These are phyloP conservation scores for Nemania diffusa DNA, from an alignment of 2,329 filamentous ascomycete species.

Conservation along the genomic window DNA sequence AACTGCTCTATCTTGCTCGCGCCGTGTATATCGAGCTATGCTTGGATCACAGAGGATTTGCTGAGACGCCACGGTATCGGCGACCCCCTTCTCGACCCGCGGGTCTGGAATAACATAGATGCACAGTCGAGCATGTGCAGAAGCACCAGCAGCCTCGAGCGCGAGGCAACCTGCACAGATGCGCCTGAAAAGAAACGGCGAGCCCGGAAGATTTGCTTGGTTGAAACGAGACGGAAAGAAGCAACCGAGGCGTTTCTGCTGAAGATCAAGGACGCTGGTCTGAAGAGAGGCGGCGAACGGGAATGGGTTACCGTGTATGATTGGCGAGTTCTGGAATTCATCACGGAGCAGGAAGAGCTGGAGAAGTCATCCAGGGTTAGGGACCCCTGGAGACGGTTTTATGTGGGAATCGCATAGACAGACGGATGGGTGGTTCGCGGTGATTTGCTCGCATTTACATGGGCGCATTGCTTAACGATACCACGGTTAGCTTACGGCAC, in stretches of 20 bases:
- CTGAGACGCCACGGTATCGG: conserved; percentile 56
- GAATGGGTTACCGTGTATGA: conserved; percentile 58
- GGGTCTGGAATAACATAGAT: conserved; percentile 48
- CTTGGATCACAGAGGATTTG: conserved; percentile 53
- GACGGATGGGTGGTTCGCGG: conserved; percentile 1
- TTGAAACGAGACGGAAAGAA: conserved; percentile 52
- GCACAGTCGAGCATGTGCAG: background rate
- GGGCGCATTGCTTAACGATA: conserved; percentile 24
- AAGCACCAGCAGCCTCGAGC: background rate
- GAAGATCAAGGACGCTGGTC: conserved; percentile 48
- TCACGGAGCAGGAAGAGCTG: conserved; percentile 55
- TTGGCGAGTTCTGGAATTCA: conserved; percentile 57
- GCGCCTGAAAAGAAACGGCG: conserved; percentile 11
- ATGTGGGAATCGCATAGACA: conserved; percentile 54
- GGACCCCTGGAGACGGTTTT: conserved; percentile 58
- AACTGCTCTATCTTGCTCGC: conserved; percentile 55
- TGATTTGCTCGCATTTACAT: background rate
- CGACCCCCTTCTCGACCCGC: conserved; percentile 49
- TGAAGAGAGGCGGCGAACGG: conserved; percentile 45
- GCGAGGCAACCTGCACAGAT: background rate
- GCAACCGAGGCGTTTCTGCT: conserved; percentile 50
- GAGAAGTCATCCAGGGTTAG: conserved; percentile 49
- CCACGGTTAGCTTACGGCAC: conserved; percentile 11
- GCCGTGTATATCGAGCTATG: conserved; percentile 53
- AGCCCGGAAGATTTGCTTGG: conserved; percentile 52